A percentile compares a stretch with the other conserved stretches of the same genome.
phyloP scores from a whole-genome alignment of 371 early-diverging fungal species.

The Caulochytrium protostelioides region DNA sequence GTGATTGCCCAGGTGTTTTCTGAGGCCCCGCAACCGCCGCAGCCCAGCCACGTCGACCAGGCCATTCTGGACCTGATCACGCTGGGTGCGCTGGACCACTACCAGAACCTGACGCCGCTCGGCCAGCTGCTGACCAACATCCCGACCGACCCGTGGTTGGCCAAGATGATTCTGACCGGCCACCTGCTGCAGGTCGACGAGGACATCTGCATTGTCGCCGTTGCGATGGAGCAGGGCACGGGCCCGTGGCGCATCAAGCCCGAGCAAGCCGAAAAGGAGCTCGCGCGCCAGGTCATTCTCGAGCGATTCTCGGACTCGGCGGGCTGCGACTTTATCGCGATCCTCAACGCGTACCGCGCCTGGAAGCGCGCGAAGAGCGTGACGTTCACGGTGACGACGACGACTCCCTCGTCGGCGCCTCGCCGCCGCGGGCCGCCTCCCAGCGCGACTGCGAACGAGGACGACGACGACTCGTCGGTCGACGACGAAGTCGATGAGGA shows the following conservation, averaged over 20 bases:
- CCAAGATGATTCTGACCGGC: constrained; percentile 16
- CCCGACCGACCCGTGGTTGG: constrained; percentile 24
- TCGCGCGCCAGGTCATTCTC: neutral
- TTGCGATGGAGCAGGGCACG: constrained; percentile 6
- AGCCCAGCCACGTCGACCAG: constrained; percentile 4
- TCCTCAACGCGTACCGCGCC: too few species aligned
- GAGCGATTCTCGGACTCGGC: constrained; percentile 6
- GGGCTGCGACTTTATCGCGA: too few species aligned
- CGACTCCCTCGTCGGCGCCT: too few species aligned
- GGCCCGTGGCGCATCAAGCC: constrained; percentile 11
- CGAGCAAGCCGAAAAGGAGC: constrained; percentile 7
- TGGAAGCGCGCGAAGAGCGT: too few species aligned
- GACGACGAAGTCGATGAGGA: too few species aligned
- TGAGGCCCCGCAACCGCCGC: constrained; percentile 25
- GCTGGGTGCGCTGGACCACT: constrained; percentile 23
- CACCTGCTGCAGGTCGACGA: constrained; percentile 8
- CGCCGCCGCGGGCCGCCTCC: too few species aligned
- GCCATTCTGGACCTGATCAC: constrained; percentile 11
- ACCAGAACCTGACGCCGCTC: constrained; percentile 23
- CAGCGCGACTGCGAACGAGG: too few species aligned
- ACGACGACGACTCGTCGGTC: too few species aligned
- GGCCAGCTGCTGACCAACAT: constrained; percentile 24
- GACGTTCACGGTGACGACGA: too few species aligned
- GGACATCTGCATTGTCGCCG: constrained; percentile 7
- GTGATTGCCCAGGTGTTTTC: constrained; percentile 13